Evolutionary conservation across 2,329 filamentous ascomycete species (phyloP), one percentile per base, ranked within the genome.

Genomic region (Venturia pyrina): DNA sequence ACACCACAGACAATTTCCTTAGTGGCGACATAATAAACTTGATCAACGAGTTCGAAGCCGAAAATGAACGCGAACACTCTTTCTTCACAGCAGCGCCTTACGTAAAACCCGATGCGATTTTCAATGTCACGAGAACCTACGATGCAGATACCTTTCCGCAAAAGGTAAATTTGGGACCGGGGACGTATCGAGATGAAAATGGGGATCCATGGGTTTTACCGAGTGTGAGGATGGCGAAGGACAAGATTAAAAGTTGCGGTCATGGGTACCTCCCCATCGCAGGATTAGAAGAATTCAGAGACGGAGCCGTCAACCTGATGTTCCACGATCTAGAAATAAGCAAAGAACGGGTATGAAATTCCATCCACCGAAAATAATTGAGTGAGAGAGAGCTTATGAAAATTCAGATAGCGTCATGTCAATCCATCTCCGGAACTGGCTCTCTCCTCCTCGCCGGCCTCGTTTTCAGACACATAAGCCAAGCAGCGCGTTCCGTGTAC

Each of bases 121-220:
- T 41, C 28, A 34, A 62, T 62, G 24, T 68, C 46, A 68, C 66
- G 65, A 46, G 57, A 48, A 64, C 66, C 62, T 68, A 65, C 60
- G 61, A 63, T 5, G 53, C 65, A 32, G 68, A 68, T 34, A 44
- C 59, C n/a, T 37, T 61, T 8, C 69, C 72, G 3, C 66, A 73
- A 19, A 79, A 79, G 68, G 77, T 79, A n/a, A 74, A 71, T 64
- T 69, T 80, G 24, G 73, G 75, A 6, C 69, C 72, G 8, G 77
- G 77, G n/a, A 72, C 75, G n/a, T 79, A 79, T 67, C 73, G 76
- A 63, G 74, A 77, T 48, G 72, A 78, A 57, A 69, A 74, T 2
- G 75, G 71, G 7, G 68, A 70, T 63, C 73, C 76, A 11, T 79
- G 77, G 77, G 71, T 75, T 11, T 66, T 79, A 62, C 75, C 75